Evolutionary conservation across 768 basidiomycete species (phyloP).

Genomic region (Hysterangium stoloniferum): DNA sequence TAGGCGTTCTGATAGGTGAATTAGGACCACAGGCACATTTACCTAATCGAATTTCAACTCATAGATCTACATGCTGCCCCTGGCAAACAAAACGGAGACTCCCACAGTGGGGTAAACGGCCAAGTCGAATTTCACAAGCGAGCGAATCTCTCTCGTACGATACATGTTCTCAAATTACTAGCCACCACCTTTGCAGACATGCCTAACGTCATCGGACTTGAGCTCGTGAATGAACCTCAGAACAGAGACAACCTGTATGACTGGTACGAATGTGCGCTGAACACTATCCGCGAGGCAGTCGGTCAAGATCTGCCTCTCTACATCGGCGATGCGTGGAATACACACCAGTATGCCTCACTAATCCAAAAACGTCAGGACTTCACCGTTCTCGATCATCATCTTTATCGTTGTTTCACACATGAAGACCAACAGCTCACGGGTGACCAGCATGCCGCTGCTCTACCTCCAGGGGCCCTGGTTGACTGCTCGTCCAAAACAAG

Average conservation of each 20-base stretch:
- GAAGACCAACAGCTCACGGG: constrained; percentile 49
- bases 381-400: constrained; percentile 70
- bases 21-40: neutral
- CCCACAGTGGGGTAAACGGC: constrained; percentile 50
- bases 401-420: constrained; percentile 73
- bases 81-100: constrained; percentile 65
- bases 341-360: constrained; percentile 54
- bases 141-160: constrained; percentile 39
- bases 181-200: constrained; percentile 27
- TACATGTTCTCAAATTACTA: constrained; percentile 41
- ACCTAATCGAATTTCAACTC: neutral
- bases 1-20: constrained; percentile 71
- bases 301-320: constrained; percentile 59
- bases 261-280: constrained; percentile 59
- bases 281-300: constrained; percentile 36
- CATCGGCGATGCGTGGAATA: constrained; percentile 70
- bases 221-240: constrained; percentile 54
- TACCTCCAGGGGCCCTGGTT: constrained; percentile 34
- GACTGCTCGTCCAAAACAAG: constrained; percentile 31
- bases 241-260: constrained; percentile 40
- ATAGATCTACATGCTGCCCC: constrained; percentile 68
- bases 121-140: constrained; percentile 42
- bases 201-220: constrained; percentile 45
- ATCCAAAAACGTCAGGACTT: constrained; percentile 29
- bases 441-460: constrained; percentile 41